Evolutionary conservation across 768 basidiomycete genomes (phyloP).

Genomic region (Calocera cornea): DNA sequence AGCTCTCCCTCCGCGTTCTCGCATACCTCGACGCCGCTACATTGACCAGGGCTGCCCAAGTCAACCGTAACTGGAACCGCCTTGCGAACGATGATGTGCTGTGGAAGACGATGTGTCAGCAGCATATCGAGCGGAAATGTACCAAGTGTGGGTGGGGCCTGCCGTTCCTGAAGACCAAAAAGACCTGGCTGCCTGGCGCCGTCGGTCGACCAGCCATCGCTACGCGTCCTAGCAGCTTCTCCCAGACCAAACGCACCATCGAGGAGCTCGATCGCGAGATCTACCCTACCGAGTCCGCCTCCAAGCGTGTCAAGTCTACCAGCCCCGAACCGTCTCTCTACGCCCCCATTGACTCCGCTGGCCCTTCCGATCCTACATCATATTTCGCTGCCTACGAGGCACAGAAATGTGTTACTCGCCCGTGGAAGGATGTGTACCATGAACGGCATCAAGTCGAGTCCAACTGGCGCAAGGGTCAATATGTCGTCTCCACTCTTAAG

Average conservation of each 20-base stretch:
- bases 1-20: constrained; percentile 76
- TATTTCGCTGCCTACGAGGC: neutral
- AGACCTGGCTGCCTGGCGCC: neutral
- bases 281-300: constrained; percentile 11
- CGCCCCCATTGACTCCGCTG: neutral
- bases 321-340: constrained; percentile 5
- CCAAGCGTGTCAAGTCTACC: constrained; percentile 16
- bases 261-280: constrained; percentile 12
- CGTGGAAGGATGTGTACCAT: constrained; percentile 97
- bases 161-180: constrained; percentile 59
- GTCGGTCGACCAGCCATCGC: neutral
- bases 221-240: neutral
- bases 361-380: neutral
- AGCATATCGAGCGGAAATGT: constrained; percentile 95
- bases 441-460: constrained; percentile 93
- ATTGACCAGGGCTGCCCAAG: constrained; percentile 86
- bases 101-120: constrained; percentile 93
- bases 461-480: constrained; percentile 93
- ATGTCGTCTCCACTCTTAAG: constrained; percentile 66
- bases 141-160: constrained; percentile 96
- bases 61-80: constrained; percentile 66
- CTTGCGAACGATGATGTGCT: constrained; percentile 92
- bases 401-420: constrained; percentile 43
- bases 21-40: constrained; percentile 84
- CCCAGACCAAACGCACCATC: neutral